These are phyloP conservation scores for Acanthamoeba healyi DNA, from an alignment of 208 protist genomes.

Conservation along the genomic window DNA sequence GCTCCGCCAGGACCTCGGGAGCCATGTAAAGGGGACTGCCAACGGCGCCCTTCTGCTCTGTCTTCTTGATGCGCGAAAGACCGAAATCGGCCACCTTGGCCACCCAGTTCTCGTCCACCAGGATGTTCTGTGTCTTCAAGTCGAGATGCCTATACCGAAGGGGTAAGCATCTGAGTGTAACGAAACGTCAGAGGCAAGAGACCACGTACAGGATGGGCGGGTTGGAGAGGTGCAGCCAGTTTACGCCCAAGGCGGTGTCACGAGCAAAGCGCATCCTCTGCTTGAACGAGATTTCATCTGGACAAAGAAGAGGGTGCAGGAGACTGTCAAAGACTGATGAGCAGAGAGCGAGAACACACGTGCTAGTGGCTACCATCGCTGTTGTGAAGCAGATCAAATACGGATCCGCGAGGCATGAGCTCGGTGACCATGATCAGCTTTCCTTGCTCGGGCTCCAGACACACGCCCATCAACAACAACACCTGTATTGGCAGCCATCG, in stretches of 20 bases:
- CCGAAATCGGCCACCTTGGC: constrained; percentile 77
- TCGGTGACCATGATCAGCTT: constrained; percentile 75
- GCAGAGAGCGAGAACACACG: not conserved
- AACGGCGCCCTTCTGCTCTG: constrained; percentile 18
- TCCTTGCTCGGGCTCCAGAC: constrained; percentile 38
- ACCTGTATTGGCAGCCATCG: not conserved
- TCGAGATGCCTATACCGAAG: constrained; percentile 74
- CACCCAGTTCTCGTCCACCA: constrained; percentile 75
- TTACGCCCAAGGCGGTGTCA: constrained; percentile 74
- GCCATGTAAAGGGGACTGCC: constrained; percentile 72
- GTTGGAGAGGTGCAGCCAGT: constrained; percentile 71
- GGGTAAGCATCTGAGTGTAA: too few relatives aligned
- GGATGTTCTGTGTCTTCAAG: constrained; percentile 69
- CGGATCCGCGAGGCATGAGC: constrained; percentile 60
- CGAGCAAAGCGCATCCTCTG: constrained; percentile 71
- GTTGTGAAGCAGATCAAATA: constrained; percentile 59
- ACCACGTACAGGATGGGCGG: constrained; percentile 60
- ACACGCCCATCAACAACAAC: constrained; percentile 73
- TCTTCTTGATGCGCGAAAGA: constrained; percentile 67
- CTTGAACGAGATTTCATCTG: constrained; percentile 66
- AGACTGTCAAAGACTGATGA: not conserved
- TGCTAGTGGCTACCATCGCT: not conserved
- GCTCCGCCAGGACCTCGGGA: constrained; percentile 69
- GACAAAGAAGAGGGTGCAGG: not conserved
- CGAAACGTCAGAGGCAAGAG: not conserved